These are phyloP conservation scores for Thermothielavioides terrestris DNA, from an alignment of 495 filamentous ascomycete genomes.

Conservation along the genomic window DNA sequence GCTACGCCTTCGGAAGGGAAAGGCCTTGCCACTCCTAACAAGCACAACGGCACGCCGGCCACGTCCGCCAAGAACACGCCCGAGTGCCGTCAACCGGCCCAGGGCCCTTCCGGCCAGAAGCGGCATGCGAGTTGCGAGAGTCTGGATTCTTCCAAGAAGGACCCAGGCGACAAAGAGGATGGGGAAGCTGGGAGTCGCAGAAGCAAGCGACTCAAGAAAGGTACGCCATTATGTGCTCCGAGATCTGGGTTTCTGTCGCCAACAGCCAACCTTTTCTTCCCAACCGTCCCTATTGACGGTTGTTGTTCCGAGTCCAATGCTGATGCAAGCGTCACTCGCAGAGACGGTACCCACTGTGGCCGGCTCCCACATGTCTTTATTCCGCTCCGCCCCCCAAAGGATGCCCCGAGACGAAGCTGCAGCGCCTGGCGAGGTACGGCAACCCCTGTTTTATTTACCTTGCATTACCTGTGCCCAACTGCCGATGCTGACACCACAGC, in stretches of 20 bases:
- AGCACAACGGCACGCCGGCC: constrained; percentile 44
- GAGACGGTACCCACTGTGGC: constrained; percentile 83
- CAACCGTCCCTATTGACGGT: no score
- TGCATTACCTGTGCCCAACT: neutral
- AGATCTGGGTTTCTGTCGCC: no score
- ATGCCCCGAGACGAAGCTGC: constrained; percentile 58
- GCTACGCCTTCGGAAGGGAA: constrained; percentile 26
- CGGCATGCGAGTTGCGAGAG: constrained; percentile 75
- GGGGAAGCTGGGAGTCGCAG: constrained; percentile 68
- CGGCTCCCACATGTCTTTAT: constrained; percentile 93
- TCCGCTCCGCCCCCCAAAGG: constrained; percentile 70
- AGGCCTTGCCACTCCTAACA: constrained; percentile 35
- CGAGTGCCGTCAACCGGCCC: constrained; percentile 46
- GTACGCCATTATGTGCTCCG: no score
- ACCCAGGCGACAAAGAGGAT: constrained; percentile 55
- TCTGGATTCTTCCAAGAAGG: constrained; percentile 46
- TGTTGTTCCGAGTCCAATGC: neutral
- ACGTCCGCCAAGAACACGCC: constrained; percentile 49
- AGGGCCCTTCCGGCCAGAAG: constrained; percentile 56
- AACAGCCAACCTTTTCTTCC: no score
- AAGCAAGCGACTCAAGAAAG: constrained; percentile 91
- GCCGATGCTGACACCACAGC: constrained; percentile 15
- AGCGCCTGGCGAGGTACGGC: constrained; percentile 65
- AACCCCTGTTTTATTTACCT: neutral
- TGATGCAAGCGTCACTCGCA: constrained; percentile 38